Evolutionary conservation across 805 yeast genomes (phyloP).

Genomic region (Wickerhamomyces sydowiorum): DNA sequence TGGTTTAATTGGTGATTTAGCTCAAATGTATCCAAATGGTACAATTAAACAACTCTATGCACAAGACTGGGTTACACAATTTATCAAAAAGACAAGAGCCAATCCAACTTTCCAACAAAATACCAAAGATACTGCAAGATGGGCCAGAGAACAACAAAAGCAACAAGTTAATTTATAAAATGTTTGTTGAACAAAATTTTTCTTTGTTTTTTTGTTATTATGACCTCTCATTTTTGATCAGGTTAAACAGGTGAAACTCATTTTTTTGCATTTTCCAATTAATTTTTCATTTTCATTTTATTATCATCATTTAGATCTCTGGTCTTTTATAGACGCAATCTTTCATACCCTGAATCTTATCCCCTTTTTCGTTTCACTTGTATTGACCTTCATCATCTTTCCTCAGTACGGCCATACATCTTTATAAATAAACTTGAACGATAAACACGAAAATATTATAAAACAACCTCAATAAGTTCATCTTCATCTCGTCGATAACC

Average conservation of each 20-base stretch:
- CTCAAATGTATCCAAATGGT: constrained; percentile 78
- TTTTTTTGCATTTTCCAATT: too few relatives aligned
- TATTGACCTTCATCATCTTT: too few relatives aligned
- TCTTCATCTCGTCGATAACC: too few relatives aligned
- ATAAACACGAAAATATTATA: too few relatives aligned
- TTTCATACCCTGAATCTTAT: too few relatives aligned
- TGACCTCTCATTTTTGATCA: not conserved
- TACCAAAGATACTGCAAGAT: constrained; percentile 89
- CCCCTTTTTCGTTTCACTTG: too few relatives aligned
- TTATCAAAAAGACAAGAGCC: constrained; percentile 67
- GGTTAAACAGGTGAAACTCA: not conserved
- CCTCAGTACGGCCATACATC: too few relatives aligned
- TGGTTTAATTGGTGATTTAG: constrained; percentile 90
- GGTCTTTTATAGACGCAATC: too few relatives aligned
- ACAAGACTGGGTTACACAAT: constrained; percentile 75
- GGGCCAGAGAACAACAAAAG: constrained; percentile 79
- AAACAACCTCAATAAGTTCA: too few relatives aligned
- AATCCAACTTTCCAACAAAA: constrained; percentile 54
- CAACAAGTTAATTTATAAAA: constrained; percentile 12
- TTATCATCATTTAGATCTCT: too few relatives aligned
- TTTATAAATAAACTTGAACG: too few relatives aligned
- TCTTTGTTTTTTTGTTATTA: constrained; percentile 1
- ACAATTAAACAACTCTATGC: constrained; percentile 59
- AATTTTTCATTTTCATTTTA: too few relatives aligned
- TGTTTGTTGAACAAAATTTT: constrained; percentile 4